phyloP scores from a whole-genome alignment of 106 monocot species.

The Narthecium ossifragum region DNA sequence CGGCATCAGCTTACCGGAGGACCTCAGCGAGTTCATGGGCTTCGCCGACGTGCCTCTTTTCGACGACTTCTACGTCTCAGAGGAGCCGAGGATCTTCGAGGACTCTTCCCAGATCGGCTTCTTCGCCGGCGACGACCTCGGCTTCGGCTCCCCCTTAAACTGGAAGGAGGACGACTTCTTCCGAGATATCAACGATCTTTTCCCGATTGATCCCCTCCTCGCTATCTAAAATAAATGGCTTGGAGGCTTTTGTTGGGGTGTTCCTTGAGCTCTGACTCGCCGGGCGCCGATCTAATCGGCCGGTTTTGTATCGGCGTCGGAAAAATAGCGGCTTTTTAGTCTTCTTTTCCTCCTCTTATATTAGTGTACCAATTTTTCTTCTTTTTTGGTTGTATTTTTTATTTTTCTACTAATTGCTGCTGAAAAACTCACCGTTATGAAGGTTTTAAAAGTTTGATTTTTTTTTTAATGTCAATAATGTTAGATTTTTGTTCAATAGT shows the following conservation, averaged over 20 bases:
- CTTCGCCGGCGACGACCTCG: background rate
- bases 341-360: background rate
- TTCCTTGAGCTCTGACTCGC: background rate
- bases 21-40: constrained; percentile 10
- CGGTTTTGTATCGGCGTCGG: constrained; percentile 22
- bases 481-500: too few relatives aligned
- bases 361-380: background rate
- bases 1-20: background rate
- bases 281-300: constrained; percentile 18
- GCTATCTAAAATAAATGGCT: constrained; percentile 4
- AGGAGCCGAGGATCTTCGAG: constrained; percentile 28
- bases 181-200: constrained; percentile 46
- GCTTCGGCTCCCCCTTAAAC: background rate
- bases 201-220: constrained; percentile 33
- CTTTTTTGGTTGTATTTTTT: background rate
- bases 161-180: constrained; percentile 27
- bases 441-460: background rate
- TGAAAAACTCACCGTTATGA: too few relatives aligned
- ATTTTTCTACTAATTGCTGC: too few relatives aligned
- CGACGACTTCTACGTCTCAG: constrained; percentile 17
- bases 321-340: constrained; percentile 1
- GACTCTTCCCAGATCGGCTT: constrained; percentile 13
- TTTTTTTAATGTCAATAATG: too few relatives aligned
- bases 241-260: background rate
- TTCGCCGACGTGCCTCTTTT: constrained; percentile 30